These are phyloP conservation scores for Fomitopsis serialis DNA, from an alignment of 768 basidiomycete genomes.

Conservation along the genomic window DNA sequence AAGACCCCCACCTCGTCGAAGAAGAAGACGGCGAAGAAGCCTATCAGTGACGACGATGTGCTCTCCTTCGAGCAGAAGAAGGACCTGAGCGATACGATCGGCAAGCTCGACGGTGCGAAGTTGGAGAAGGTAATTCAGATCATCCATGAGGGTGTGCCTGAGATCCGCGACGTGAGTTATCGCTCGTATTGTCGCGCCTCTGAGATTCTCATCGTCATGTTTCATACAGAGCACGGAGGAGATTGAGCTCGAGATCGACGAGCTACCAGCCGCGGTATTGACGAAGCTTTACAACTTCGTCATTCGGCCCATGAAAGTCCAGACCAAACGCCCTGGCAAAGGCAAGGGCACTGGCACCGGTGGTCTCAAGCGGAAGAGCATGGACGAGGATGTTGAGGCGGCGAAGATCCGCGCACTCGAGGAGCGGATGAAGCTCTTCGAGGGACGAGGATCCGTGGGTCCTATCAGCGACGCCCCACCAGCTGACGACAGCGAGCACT, in stretches of 20 bases:
- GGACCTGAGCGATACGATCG: conserved; percentile 93
- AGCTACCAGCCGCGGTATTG: conserved; percentile 79
- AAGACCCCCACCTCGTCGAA: conserved; percentile 44
- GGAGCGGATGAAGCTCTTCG: conserved; percentile 81
- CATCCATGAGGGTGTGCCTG: conserved; percentile 91
- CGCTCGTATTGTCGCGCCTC: conserved; percentile 1
- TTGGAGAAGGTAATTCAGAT: conserved; percentile 91
- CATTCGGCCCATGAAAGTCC: conserved; percentile 60
- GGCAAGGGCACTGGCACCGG: conserved; percentile 86
- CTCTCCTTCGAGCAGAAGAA: conserved; percentile 97
- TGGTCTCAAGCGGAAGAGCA: conserved; percentile 88
- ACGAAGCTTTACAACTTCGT: conserved; percentile 96
- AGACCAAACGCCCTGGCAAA: conserved; percentile 55
- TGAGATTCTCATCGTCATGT: not conserved
- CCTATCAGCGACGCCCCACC: conserved; percentile 30
- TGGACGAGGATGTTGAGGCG: conserved; percentile 95
- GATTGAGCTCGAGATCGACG: conserved; percentile 97
- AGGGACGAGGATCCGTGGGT: conserved; percentile 27
- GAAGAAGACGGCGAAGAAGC: conserved; percentile 63
- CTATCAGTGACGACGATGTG: conserved; percentile 66
- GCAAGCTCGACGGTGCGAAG: conserved; percentile 74
- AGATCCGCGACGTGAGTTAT: conserved; percentile 81
- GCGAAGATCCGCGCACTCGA: conserved; percentile 93
- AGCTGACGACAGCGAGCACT: conserved; percentile 62
- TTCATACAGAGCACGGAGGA: conserved; percentile 81